Evolutionary conservation across 805 yeast genomes (phyloP).

Genomic region (Yamadazyma olivae): DNA sequence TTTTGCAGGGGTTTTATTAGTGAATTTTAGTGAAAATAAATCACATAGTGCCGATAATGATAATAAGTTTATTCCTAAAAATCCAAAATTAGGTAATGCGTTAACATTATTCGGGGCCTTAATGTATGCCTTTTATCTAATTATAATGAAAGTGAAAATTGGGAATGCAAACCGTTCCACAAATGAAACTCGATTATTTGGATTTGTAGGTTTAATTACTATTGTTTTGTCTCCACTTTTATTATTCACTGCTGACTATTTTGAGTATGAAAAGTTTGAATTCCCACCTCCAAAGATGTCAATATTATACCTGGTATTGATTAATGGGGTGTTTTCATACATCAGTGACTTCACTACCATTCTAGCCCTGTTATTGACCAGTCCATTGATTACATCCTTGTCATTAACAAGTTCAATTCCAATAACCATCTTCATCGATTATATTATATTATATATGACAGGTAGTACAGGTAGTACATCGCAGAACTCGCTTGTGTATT

Average conservation of each 20-base stretch:
- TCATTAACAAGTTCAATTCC: conserved; percentile 54
- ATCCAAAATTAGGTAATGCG: conserved; percentile 43
- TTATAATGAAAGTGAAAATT: conserved; percentile 41
- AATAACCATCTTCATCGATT: conserved; percentile 49
- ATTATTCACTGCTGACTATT: conserved; percentile 29
- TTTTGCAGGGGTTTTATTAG: conserved; percentile 44
- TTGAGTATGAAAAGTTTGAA: conserved; percentile 39
- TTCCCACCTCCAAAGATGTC: conserved; percentile 37
- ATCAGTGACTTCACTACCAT: conserved; percentile 50
- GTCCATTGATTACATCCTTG: conserved; percentile 51
- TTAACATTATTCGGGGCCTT: conserved; percentile 46
- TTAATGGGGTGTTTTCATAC: conserved; percentile 44
- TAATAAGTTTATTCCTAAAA: conserved; percentile 28
- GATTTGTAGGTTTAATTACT: conserved; percentile 43
- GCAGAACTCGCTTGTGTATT: conserved; percentile 25
- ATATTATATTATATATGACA: conserved; percentile 25
- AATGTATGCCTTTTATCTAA: conserved; percentile 43
- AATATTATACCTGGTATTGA: conserved; percentile 30
- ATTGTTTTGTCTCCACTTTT: conserved; percentile 39
- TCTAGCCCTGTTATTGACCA: conserved; percentile 50
- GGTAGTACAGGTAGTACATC: conserved; percentile 11
- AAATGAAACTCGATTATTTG: conserved; percentile 47
- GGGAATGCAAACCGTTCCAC: conserved; percentile 43
- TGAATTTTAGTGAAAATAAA: conserved; percentile 34
- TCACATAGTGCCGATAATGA: conserved; percentile 17